Evolutionary conservation across 192 early-diverging fungal genomes (phyloP), one percentile per base, ranked within the genome.

Genomic region (Rhizophagus clarus): DNA sequence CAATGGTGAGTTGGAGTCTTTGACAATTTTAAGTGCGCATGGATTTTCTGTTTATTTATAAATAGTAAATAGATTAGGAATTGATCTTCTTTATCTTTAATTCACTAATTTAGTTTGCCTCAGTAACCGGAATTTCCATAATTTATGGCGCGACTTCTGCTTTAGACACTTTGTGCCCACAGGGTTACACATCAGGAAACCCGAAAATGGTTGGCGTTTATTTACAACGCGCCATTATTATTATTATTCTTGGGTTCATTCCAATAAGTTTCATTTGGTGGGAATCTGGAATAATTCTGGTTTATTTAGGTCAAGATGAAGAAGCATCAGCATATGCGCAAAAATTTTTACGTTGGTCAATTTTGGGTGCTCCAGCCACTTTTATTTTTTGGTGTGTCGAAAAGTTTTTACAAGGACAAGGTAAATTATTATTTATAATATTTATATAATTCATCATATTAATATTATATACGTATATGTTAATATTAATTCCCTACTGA

Each of bases 381-480:
- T 84, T 98, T 83, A 87, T 89, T 24, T 93, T 94, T 88, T 96
- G 98, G 76, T 94, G 93, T 81, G 81, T 96, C 66, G 94, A 96
- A 81, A 89, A 95, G 75, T 98, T 89, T 80, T 85, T 98, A 29
- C 95, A 97, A 80, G 91, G 93, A 1, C 97, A 99, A 87, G 96
- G 93, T 74, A 51, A 28, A 10, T 20, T 12, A 29, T 49, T 51
- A 28, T 11, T 22, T 6, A 34, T 42, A 34, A 37, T 69, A 6
- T 4, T 69, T 40, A 7, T 40, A 7, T 20, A 31, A 34, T 22
- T 60, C 1, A 56, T 31, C 8, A 14, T 60, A 31, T 49, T 56
- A 28, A 22, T 12, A 32, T 60, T 47, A 28, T 3, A n/a, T 56
- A 24, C 24, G 37, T 40, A 8, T 26, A 64, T 24, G 3, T 12